Evolutionary conservation across 768 basidiomycete species (phyloP).

Genomic region (Mycena capillaripes): DNA sequence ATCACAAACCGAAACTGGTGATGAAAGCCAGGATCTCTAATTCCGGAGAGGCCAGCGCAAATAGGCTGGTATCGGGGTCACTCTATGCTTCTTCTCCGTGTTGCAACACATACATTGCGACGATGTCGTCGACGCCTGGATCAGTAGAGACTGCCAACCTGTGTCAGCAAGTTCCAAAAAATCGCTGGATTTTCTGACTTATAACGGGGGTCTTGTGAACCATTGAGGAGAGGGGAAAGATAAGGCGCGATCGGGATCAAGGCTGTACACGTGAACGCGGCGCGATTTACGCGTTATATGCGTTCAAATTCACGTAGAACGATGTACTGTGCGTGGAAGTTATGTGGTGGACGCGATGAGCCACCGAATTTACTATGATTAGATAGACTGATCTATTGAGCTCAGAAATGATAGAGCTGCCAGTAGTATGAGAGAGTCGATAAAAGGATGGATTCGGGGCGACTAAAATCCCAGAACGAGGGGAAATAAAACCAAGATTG

Average conservation of each 20-base stretch:
- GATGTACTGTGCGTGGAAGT: too few species aligned
- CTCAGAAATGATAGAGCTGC: too few species aligned
- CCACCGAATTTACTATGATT: too few species aligned
- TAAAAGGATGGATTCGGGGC: not conserved
- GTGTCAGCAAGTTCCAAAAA: not conserved
- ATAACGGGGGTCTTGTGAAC: slow-evolving; percentile 68
- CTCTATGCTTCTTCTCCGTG: not conserved
- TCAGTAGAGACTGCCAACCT: slow-evolving; percentile 81
- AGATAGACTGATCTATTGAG: too few species aligned
- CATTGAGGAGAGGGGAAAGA: not conserved
- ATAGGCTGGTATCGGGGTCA: slow-evolving; percentile 60
- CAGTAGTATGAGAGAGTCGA: not conserved
- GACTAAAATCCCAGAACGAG: not conserved
- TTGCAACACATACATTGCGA: slow-evolving; percentile 73
- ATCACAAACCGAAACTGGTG: slow-evolving; percentile 76
- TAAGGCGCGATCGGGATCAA: not conserved
- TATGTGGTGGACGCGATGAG: too few species aligned
- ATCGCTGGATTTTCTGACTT: slow-evolving; percentile 58
- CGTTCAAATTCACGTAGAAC: too few species aligned
- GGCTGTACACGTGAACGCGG: not conserved
- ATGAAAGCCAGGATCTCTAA: slow-evolving; percentile 84
- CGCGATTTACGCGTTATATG: not conserved
- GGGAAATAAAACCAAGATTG: not conserved
- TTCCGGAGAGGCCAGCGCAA: slow-evolving; percentile 88
- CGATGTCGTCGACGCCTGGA: slow-evolving; percentile 86